These are phyloP conservation scores for Sugiyamaella americana DNA, from an alignment of 805 yeast species.

Conservation along the genomic window DNA sequence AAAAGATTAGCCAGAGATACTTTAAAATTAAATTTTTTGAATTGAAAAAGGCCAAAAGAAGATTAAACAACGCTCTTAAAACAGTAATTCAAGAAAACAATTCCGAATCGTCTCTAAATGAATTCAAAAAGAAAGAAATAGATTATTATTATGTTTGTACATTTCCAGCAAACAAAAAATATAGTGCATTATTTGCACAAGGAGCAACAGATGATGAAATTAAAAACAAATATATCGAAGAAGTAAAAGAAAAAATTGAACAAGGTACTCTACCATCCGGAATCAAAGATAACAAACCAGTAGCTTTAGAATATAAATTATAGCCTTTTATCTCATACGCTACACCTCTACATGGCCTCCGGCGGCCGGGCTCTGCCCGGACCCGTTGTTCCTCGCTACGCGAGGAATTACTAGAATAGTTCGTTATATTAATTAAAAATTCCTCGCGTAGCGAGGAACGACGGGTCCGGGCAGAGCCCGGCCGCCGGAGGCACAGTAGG, in stretches of 20 bases:
- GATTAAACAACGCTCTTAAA: conserved; percentile 46
- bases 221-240: conserved; percentile 11
- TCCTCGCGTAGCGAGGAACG: neutral
- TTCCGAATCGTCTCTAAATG: no score
- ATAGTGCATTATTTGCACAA: conserved; percentile 66
- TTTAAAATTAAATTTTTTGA: conserved; percentile 94
- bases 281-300: conserved; percentile 27
- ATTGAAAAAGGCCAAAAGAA: conserved; percentile 73
- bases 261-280: conserved; percentile 16
- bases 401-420: neutral
- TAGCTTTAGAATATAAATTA: conserved; percentile 4
- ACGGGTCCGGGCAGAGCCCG: neutral
- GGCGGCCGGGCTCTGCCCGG: neutral
- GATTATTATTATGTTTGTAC: conserved; percentile 70
- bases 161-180: conserved; percentile 75
- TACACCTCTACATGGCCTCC: no score
- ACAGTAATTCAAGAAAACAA: conserved; percentile 25
- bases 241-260: conserved; percentile 14
- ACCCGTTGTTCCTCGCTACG: neutral
- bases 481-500: neutral
- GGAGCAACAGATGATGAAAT: conserved; percentile 30
- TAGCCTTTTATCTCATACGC: neutral
- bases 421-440: neutral
- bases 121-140: conserved; percentile 51
- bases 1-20: conserved; percentile 60